Percentiles rank a stretch among this genome's conserved stretches.
Evolutionary conservation across 768 basidiomycete species (phyloP).

Genomic region (Guyanaporus albipodus): DNA sequence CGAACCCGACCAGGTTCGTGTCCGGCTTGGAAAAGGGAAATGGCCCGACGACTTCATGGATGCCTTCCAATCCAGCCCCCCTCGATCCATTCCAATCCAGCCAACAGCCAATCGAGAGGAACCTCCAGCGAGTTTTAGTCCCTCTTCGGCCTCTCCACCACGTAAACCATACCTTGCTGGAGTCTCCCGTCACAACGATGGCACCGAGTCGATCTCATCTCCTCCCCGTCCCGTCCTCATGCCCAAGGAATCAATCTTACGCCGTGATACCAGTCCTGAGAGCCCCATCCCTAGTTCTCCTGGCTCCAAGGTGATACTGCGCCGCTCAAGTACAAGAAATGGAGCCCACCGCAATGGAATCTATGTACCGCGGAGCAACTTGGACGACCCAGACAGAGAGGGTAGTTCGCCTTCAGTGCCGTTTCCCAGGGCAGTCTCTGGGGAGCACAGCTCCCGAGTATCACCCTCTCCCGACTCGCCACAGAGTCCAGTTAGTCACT

Average conservation of each 20-base stretch:
- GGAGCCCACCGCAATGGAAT: conserved; percentile 45
- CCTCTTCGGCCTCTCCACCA: conserved; percentile 44
- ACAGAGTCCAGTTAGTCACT: conserved; percentile 24
- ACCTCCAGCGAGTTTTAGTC: conserved; percentile 22
- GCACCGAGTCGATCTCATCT: conserved; percentile 38
- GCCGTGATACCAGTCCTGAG: conserved; percentile 60
- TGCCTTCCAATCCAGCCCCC: conserved; percentile 41
- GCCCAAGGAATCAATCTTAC: conserved; percentile 45
- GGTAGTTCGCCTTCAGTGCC: conserved; percentile 47
- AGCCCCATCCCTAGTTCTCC: conserved; percentile 33
- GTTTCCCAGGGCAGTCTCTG: conserved; percentile 60
- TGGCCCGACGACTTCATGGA: conserved; percentile 82
- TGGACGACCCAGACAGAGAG: conserved; percentile 34
- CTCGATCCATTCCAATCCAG: conserved; percentile 29
- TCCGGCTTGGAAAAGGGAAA: conserved; percentile 72
- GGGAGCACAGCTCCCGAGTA: conserved; percentile 37
- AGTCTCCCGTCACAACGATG: conserved; percentile 42
- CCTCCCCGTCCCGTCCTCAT: conserved; percentile 41
- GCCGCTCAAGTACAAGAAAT: conserved; percentile 56
- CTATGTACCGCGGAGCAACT: conserved; percentile 40
- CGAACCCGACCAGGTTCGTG: conserved; percentile 33
- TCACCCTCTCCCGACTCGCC: conserved; percentile 39
- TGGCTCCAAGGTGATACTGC: conserved; percentile 44
- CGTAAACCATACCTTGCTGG: conserved; percentile 56
- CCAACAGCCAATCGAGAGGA: conserved; percentile 20